Evolutionary conservation across 2,329 filamentous ascomycete genomes (phyloP).

Genomic region (Cadophora gregata): DNA sequence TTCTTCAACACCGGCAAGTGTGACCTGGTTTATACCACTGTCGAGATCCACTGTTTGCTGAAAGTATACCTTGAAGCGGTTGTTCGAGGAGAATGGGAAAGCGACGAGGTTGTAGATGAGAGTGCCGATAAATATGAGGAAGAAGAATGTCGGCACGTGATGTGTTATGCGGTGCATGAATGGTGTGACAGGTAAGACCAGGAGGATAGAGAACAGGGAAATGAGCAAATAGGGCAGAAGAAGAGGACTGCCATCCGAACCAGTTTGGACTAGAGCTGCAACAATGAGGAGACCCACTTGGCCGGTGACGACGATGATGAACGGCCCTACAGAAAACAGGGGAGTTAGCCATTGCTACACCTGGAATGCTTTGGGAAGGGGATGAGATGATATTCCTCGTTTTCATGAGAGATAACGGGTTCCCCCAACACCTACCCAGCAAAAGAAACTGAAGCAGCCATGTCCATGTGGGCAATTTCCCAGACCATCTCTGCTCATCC

Average conservation of each 20-base stretch:
- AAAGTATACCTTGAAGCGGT: constrained; percentile 87
- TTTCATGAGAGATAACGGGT: too few species aligned
- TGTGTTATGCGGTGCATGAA: constrained; percentile 87
- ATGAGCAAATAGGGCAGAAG: constrained; percentile 75
- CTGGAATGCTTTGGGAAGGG: too few species aligned
- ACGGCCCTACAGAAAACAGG: too few species aligned
- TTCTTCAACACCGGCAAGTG: constrained; percentile 69
- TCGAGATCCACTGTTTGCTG: constrained; percentile 81
- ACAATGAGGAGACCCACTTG: constrained; percentile 78
- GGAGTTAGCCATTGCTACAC: too few species aligned
- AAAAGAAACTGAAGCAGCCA: constrained; percentile 89
- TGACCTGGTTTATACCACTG: constrained; percentile 71
- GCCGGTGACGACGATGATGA: constrained; percentile 77
- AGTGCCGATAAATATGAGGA: constrained; percentile 75
- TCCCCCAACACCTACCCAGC: too few species aligned
- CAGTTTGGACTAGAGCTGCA: constrained; percentile 78
- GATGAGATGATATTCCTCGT: too few species aligned
- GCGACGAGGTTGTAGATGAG: constrained; percentile 84
- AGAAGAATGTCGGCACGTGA: constrained; percentile 79
- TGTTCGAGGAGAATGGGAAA: constrained; percentile 84
- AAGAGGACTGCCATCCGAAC: constrained; percentile 78
- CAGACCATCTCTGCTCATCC: constrained; percentile 86
- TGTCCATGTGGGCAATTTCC: constrained; percentile 77
- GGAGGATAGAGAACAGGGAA: constrained; percentile 69
- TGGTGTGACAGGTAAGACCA: constrained; percentile 78